A percentile compares a stretch with the other conserved stretches of the same genome.
These are phyloP conservation scores for Colletotrichum incanum DNA, from an alignment of 2,329 filamentous ascomycete genomes.

Conservation along the genomic window DNA sequence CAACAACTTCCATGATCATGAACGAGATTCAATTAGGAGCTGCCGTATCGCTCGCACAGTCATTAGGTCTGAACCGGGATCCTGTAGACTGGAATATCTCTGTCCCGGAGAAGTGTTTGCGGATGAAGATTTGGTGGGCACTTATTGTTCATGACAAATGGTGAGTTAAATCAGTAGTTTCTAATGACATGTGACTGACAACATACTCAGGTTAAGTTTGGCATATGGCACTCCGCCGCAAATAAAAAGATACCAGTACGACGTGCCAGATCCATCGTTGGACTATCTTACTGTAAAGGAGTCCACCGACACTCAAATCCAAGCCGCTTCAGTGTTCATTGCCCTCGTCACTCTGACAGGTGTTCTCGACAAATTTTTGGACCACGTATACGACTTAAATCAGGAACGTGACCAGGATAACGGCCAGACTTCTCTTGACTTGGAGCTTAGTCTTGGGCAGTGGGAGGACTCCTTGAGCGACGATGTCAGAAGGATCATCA, in stretches of 20 bases:
- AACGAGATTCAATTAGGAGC: slow-evolving; percentile 68
- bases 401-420: slow-evolving; percentile 21
- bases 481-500: slow-evolving; percentile 57
- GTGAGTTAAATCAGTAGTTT: slow-evolving; percentile 50
- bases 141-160: slow-evolving; percentile 70
- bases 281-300: slow-evolving; percentile 50
- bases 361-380: slow-evolving; percentile 42
- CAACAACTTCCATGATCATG: slow-evolving; percentile 73
- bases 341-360: slow-evolving; percentile 39
- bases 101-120: slow-evolving; percentile 64
- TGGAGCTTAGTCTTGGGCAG: slow-evolving; percentile 57
- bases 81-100: slow-evolving; percentile 68
- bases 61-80: slow-evolving; percentile 69
- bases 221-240: slow-evolving; percentile 68
- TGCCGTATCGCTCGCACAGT: slow-evolving; percentile 67
- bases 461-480: slow-evolving; percentile 62
- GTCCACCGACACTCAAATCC: not conserved
- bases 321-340: slow-evolving; percentile 40
- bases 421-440: slow-evolving; percentile 45
- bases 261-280: slow-evolving; percentile 62
- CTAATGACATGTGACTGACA: not conserved
- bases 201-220: slow-evolving; percentile 61
- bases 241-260: slow-evolving; percentile 61
- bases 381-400: slow-evolving; percentile 44
- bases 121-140: slow-evolving; percentile 72